These are phyloP conservation scores for Linnemannia elongata DNA, from an alignment of 192 early-diverging fungal genomes.

Conservation along the genomic window DNA sequence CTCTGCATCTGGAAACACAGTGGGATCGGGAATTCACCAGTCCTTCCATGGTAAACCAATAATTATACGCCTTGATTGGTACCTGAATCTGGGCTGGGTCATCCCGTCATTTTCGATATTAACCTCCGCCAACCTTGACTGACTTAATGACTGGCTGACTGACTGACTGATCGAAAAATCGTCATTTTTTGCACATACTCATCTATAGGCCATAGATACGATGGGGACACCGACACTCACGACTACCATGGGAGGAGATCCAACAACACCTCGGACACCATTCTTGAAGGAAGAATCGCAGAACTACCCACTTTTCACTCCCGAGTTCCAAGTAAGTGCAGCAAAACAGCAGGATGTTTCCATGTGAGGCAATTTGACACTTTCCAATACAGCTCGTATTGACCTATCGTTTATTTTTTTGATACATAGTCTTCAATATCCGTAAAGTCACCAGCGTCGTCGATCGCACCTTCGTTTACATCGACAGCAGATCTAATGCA, in stretches of 20 bases:
- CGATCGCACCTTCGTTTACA: constrained; percentile 45
- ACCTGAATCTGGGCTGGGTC: neutral
- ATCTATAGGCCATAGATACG: constrained; percentile 24
- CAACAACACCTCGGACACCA: constrained; percentile 16
- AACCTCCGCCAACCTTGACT: neutral
- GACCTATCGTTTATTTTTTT: neutral
- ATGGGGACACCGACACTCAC: constrained; percentile 27
- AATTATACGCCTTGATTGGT: neutral
- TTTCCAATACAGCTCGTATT: neutral
- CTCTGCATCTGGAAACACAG: neutral
- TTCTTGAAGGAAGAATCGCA: constrained; percentile 39
- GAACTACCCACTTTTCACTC: constrained; percentile 28
- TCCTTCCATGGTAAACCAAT: constrained; percentile 32
- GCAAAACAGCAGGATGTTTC: neutral
- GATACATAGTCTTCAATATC: constrained; percentile 30
- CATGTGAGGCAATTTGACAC: neutral
- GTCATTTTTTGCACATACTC: neutral
- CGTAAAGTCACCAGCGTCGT: constrained; percentile 40
- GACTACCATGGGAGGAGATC: neutral
- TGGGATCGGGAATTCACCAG: constrained; percentile 30
- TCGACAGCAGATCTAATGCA: constrained; percentile 38
- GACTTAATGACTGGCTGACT: neutral
- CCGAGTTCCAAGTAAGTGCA: constrained; percentile 38
- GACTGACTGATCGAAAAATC: neutral
- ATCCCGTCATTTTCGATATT: neutral